phyloP scores from a whole-genome alignment of 768 basidiomycete genomes.

The Serpula lacrymans region DNA sequence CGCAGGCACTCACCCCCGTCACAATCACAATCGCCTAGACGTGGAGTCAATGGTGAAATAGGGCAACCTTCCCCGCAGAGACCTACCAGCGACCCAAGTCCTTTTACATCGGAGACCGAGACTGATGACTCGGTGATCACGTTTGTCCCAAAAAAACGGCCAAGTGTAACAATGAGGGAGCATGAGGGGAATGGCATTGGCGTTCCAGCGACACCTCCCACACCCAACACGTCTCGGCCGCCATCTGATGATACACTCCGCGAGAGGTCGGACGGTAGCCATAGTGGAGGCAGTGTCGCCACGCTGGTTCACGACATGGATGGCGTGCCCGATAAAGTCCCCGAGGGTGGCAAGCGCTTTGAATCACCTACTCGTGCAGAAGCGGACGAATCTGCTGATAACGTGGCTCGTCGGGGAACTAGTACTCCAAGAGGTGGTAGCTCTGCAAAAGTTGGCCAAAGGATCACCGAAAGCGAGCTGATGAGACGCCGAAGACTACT shows the following conservation, averaged over 20 bases:
- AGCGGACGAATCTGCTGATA: slow-evolving; percentile 1
- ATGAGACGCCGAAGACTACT: slow-evolving; percentile 76
- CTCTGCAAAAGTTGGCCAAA: slow-evolving; percentile 54
- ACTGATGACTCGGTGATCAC: slow-evolving; percentile 69
- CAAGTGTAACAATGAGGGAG: slow-evolving; percentile 9
- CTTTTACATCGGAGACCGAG: slow-evolving; percentile 53
- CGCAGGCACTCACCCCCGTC: slow-evolving; percentile 19
- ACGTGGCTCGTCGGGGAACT: slow-evolving; percentile 19
- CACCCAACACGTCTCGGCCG: too few relatives aligned
- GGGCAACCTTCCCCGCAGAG: background rate
- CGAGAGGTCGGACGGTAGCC: slow-evolving; percentile 18
- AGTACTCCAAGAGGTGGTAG: slow-evolving; percentile 24
- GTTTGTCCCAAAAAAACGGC: slow-evolving; percentile 59
- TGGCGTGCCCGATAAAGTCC: background rate
- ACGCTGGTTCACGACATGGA: slow-evolving; percentile 5
- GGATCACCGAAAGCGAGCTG: slow-evolving; percentile 74
- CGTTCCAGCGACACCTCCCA: too few relatives aligned
- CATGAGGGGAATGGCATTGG: slow-evolving; percentile 22
- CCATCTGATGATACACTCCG: slow-evolving; percentile 15
- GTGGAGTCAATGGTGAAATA: slow-evolving; percentile 6
- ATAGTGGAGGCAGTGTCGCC: slow-evolving; percentile 12
- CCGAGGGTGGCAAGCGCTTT: background rate
- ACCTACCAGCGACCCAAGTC: slow-evolving; percentile 18
- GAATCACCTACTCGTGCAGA: background rate
- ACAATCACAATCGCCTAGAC: slow-evolving; percentile 18